A percentile compares a stretch with the other conserved stretches of the same genome.
Conservation (phyloP, 805 yeast species). For the Teunomyces atbi region DNA sequence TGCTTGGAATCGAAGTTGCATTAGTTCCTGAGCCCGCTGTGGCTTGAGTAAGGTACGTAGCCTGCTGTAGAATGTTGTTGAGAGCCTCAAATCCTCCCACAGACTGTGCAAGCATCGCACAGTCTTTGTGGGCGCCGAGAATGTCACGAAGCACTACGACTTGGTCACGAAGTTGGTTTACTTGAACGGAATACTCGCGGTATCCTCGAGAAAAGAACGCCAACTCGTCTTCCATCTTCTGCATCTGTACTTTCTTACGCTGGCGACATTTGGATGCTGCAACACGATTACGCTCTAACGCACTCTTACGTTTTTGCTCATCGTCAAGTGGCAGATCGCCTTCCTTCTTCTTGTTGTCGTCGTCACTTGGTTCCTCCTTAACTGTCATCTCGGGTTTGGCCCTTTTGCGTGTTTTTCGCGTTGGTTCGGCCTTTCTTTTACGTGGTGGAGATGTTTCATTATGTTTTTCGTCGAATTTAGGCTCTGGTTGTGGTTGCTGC, state of each 20-base stretch:
- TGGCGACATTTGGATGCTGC: constrained; percentile 97
- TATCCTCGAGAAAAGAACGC: constrained; percentile 69
- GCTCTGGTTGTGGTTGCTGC: constrained; percentile 1
- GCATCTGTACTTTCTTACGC: constrained; percentile 85
- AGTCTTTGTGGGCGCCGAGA: constrained; percentile 51
- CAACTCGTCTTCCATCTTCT: constrained; percentile 78
- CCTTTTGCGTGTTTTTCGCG: constrained; percentile 9
- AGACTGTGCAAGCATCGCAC: constrained; percentile 37
- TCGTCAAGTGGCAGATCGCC: constrained; percentile 15
- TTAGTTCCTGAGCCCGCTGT: constrained; percentile 22
- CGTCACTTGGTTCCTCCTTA: neutral
- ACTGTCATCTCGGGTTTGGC: neutral
- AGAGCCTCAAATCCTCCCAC: constrained; percentile 49
- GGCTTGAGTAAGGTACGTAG: constrained; percentile 24
- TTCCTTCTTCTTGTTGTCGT: constrained; percentile 1
- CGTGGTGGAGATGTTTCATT: neutral
- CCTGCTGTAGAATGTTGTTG: constrained; percentile 39
- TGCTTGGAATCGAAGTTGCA: constrained; percentile 33
- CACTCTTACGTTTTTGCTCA: constrained; percentile 61
- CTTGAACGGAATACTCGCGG: constrained; percentile 59
- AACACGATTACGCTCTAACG: constrained; percentile 84
- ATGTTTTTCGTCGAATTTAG: neutral
- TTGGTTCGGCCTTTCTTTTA: neutral
- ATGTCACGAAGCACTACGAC: constrained; percentile 48
- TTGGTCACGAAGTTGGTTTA: constrained; percentile 58